Percentiles rank a stretch among this genome's conserved stretches.
Evolutionary conservation across 202 grass and related monocot species (phyloP).

Genomic region (Eragrostis tef): DNA sequence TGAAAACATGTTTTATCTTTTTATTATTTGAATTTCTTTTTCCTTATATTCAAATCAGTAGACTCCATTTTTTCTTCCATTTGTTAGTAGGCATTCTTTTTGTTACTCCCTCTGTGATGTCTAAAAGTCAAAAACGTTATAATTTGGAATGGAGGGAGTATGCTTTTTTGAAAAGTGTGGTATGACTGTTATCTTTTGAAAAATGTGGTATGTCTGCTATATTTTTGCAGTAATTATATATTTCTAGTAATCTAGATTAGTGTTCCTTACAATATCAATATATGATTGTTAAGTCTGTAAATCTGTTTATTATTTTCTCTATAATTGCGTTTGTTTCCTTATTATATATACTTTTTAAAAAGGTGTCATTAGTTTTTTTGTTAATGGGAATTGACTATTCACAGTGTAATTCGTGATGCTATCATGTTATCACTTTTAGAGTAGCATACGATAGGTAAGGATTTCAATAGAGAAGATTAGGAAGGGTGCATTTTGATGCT

Average conservation of each 20-base stretch:
- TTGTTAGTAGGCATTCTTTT: neutral
- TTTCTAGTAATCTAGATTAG: constrained; percentile 10
- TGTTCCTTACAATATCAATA: neutral
- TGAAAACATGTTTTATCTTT: neutral
- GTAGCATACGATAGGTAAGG: neutral
- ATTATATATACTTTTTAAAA: neutral
- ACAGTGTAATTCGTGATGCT: neutral
- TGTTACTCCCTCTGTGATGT: neutral
- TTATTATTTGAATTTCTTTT: constrained; percentile 21
- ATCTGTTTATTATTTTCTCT: neutral
- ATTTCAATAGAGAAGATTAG: constrained; percentile 13
- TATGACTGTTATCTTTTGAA: neutral
- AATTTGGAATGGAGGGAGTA: too few relatives aligned
- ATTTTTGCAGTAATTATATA: neutral
- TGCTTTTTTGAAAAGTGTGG: too few relatives aligned
- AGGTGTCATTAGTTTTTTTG: neutral
- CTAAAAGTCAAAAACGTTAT: too few relatives aligned
- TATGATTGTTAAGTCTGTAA: neutral
- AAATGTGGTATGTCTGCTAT: neutral
- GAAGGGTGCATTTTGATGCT: constrained; percentile 10
- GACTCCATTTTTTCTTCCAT: neutral
- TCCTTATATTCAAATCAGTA: neutral
- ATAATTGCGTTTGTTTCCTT: neutral
- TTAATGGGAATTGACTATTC: constrained; percentile 14
- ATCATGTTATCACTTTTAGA: neutral